Percentiles rank a stretch among this genome's conserved stretches.
phyloP scores from a whole-genome alignment of 805 yeast genomes.

The Spathaspora gorwiae region DNA sequence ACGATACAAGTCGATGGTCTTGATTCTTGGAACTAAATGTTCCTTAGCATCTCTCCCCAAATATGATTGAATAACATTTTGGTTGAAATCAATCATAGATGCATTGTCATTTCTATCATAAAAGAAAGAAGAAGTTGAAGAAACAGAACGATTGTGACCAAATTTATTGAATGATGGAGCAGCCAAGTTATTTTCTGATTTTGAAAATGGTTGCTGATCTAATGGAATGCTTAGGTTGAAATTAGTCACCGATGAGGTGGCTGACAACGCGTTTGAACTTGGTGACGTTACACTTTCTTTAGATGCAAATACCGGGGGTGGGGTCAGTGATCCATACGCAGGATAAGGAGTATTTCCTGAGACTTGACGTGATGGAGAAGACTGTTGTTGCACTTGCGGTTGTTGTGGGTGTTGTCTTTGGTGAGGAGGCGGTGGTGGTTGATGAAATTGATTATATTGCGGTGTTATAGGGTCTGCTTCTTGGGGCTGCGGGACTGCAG shows the following conservation, averaged over 20 bases:
- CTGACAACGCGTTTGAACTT: conserved; percentile 24
- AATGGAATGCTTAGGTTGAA: conserved; percentile 15
- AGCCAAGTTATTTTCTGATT: conserved; percentile 24
- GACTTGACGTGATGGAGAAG: neutral
- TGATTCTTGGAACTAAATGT: conserved; percentile 65
- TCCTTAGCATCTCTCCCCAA: conserved; percentile 44
- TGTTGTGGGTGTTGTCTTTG: conserved; percentile 1
- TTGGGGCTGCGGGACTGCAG: neutral
- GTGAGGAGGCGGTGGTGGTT: conserved; percentile 1
- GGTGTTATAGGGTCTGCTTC: neutral
- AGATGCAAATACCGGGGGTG: conserved; percentile 25
- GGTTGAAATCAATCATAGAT: conserved; percentile 47
- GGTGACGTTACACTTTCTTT: conserved; percentile 15
- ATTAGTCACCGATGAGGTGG: conserved; percentile 34
- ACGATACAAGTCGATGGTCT: conserved; percentile 83
- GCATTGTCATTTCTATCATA: conserved; percentile 29
- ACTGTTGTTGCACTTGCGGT: neutral
- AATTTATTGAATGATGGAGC: conserved; percentile 12
- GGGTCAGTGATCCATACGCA: conserved; percentile 16
- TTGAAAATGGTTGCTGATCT: conserved; percentile 10
- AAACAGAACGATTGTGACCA: conserved; percentile 31
- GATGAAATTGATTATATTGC: neutral
- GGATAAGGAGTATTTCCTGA: conserved; percentile 12
- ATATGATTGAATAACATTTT: conserved; percentile 47
- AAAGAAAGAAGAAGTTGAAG: conserved; percentile 35